Percentiles rank a stretch among this genome's conserved stretches.
Evolutionary conservation across 2,329 filamentous ascomycete species (phyloP).

Genomic region (Ophiocordyceps camponoti-saundersi): DNA sequence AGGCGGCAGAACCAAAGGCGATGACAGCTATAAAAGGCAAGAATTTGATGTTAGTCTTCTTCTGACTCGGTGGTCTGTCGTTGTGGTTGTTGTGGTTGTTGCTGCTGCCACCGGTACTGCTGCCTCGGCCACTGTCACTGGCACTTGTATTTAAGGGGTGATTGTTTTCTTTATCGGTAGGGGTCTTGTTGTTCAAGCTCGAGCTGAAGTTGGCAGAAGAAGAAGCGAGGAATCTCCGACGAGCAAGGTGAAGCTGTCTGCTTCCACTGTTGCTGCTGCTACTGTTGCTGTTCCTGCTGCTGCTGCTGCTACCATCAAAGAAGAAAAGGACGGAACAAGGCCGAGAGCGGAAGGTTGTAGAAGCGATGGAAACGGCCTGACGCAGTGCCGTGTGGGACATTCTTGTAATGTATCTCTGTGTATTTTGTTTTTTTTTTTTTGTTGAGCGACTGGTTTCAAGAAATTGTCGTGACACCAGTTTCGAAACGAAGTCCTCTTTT

Average conservation of each 20-base stretch:
- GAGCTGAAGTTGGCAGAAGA: neutral
- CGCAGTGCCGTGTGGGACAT: neutral
- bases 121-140: neutral
- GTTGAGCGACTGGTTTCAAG: too few species aligned
- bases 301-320: too few species aligned
- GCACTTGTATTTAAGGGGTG: too few species aligned
- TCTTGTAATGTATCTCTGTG: neutral
- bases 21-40: constrained; percentile 39
- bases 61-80: constrained; percentile 11
- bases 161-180: too few species aligned
- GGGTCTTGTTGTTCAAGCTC: too few species aligned
- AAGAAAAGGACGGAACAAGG: neutral
- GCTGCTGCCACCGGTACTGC: neutral
- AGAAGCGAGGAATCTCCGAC: neutral
- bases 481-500: too few species aligned
- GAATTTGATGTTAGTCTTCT: constrained; percentile 27
- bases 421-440: neutral
- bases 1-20: constrained; percentile 28
- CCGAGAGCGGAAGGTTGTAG: neutral
- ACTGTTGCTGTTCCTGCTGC: too few species aligned
- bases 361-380: neutral
- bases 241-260: too few species aligned
- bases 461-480: too few species aligned
- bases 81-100: neutral
- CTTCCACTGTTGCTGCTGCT: too few species aligned